These are phyloP conservation scores for Termitomyces sp. DNA, from an alignment of 768 basidiomycete species.

Conservation along the genomic window DNA sequence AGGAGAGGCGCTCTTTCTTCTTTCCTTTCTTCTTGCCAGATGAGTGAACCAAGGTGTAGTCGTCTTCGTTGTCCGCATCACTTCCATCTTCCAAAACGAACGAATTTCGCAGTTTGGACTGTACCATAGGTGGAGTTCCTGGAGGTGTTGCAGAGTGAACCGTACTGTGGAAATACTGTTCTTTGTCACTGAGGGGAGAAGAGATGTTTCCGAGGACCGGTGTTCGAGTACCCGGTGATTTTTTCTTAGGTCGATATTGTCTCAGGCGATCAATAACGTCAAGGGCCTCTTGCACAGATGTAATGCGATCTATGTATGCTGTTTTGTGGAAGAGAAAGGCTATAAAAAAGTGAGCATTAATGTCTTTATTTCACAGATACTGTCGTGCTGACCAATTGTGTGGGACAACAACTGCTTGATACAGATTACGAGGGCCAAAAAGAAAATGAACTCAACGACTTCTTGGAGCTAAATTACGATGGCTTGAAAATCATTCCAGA, in stretches of 20 bases:
- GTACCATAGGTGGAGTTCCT: conserved; percentile 1
- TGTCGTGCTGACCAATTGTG: conserved; percentile 38
- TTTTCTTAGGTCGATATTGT: conserved; percentile 51
- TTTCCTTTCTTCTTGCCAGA: conserved; percentile 12
- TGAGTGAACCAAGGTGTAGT: conserved; percentile 1
- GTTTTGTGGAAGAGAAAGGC: conserved; percentile 76
- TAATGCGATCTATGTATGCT: conserved; percentile 69
- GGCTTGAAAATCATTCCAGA: neutral
- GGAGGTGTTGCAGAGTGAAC: conserved; percentile 20
- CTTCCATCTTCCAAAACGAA: conserved; percentile 7
- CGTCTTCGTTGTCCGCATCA: conserved; percentile 16
- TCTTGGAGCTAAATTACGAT: conserved; percentile 41
- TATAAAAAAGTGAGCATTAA: conserved; percentile 8
- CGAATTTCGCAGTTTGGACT: conserved; percentile 10
- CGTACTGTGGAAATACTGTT: conserved; percentile 31
- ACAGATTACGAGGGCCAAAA: conserved; percentile 60
- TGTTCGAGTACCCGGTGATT: conserved; percentile 35
- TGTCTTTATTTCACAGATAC: neutral
- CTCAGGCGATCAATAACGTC: conserved; percentile 63
- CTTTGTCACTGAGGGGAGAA: conserved; percentile 31
- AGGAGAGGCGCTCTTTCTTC: conserved; percentile 13
- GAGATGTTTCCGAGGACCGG: conserved; percentile 33
- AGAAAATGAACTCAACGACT: conserved; percentile 71
- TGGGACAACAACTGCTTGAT: conserved; percentile 67
- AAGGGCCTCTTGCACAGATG: conserved; percentile 48